phyloP scores from a whole-genome alignment of 169 alveolate genomes.

The Amoebophrya sp. region DNA sequence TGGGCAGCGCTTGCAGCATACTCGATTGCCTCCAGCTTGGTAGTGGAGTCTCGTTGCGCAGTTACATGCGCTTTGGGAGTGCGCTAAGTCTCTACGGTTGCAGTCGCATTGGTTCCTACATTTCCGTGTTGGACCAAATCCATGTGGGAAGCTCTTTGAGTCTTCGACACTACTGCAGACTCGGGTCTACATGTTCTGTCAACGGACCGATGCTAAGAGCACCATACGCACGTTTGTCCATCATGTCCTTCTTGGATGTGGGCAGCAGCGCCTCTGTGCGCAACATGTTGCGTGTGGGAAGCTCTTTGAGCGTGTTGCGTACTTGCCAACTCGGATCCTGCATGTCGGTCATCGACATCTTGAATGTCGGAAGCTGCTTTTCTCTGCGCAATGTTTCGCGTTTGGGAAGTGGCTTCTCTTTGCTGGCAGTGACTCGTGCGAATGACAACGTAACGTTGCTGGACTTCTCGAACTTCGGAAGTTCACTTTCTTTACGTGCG shows the following conservation, averaged over 20 bases:
- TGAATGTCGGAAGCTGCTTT: background rate
- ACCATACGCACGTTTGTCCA: background rate
- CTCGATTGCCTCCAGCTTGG: slow-evolving; percentile 1
- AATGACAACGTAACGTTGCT: background rate
- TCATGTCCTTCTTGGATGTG: background rate
- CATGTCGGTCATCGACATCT: background rate
- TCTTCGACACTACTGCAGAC: background rate
- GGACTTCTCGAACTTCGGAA: background rate
- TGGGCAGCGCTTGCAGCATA: background rate
- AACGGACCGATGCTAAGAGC: background rate
- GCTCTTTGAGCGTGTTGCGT: background rate
- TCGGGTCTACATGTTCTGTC: slow-evolving; percentile 7
- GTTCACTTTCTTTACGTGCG: background rate
- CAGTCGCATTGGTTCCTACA: background rate
- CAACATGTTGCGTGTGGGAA: background rate
- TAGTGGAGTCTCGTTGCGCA: background rate
- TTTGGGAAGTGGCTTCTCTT: background rate
- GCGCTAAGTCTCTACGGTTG: background rate
- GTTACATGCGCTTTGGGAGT: background rate
- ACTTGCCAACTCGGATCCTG: background rate
- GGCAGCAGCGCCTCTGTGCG: background rate
- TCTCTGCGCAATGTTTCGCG: slow-evolving; percentile 1
- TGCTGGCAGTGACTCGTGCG: background rate
- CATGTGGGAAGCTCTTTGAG: background rate
- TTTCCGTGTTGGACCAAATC: background rate